Evolutionary conservation across 768 basidiomycete genomes (phyloP).

Genomic region (Trametes sanguinea): DNA sequence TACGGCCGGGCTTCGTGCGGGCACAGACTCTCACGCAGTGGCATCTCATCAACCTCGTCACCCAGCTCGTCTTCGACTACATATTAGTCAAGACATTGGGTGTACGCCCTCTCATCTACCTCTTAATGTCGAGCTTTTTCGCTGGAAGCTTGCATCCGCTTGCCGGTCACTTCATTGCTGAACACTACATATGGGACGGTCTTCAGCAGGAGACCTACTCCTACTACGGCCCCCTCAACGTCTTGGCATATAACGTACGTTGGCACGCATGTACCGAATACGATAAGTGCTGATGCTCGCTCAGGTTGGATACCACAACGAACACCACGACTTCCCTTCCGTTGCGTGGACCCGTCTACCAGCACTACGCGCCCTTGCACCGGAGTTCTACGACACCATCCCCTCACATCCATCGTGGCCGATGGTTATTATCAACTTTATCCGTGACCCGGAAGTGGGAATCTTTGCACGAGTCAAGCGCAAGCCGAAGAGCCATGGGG

Average conservation of each 20-base stretch:
- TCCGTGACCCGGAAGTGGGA: slow-evolving; percentile 85
- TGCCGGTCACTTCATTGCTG: slow-evolving; percentile 97
- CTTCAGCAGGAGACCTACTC: slow-evolving; percentile 94
- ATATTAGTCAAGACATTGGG: slow-evolving; percentile 56
- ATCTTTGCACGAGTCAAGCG: slow-evolving; percentile 89
- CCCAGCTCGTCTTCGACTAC: slow-evolving; percentile 73
- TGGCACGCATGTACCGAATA: not conserved
- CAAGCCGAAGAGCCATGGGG: slow-evolving; percentile 41
- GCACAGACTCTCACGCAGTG: slow-evolving; percentile 77
- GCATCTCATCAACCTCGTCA: slow-evolving; percentile 78
- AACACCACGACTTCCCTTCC: slow-evolving; percentile 98
- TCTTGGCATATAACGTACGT: slow-evolving; percentile 90
- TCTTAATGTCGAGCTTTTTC: slow-evolving; percentile 90
- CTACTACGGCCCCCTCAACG: slow-evolving; percentile 91
- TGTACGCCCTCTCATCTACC: slow-evolving; percentile 65
- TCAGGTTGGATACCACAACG: slow-evolving; percentile 97
- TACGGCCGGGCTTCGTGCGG: slow-evolving; percentile 92
- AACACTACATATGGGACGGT: slow-evolving; percentile 94
- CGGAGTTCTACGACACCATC: slow-evolving; percentile 88
- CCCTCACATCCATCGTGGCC: slow-evolving; percentile 93
- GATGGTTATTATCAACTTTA: slow-evolving; percentile 93
- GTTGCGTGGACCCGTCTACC: slow-evolving; percentile 94
- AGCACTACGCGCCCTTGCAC: slow-evolving; percentile 76
- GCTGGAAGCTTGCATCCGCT: slow-evolving; percentile 95
- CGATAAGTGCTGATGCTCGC: not conserved